phyloP scores from a whole-genome alignment of 345 rosid genomes.

The Gossypium sturtianum region DNA sequence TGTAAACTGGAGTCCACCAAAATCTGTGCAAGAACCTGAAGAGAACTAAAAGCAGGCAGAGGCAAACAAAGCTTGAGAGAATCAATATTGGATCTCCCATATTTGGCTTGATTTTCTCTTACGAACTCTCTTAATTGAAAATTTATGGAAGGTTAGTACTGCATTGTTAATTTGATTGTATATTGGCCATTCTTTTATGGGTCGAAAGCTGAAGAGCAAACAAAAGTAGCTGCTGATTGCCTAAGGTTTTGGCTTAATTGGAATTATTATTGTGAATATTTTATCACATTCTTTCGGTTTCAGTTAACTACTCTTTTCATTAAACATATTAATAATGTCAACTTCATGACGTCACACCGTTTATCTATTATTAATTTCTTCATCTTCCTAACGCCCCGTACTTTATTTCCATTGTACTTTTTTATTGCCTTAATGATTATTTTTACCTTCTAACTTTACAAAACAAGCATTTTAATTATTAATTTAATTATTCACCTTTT shows the following conservation, averaged over 20 bases:
- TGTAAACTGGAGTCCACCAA: constrained; percentile 28
- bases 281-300: not conserved
- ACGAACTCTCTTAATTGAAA: not conserved
- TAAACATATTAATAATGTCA: not conserved
- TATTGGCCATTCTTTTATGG: not conserved
- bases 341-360: not conserved
- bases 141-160: not conserved
- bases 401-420: no score
- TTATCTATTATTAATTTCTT: not conserved
- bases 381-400: no score
- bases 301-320: not conserved
- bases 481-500: no score
- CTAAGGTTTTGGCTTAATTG: not conserved
- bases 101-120: not conserved
- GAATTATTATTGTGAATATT: not conserved
- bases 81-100: constrained; percentile 14
- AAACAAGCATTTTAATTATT: no score
- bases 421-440: no score
- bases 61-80: constrained; percentile 6
- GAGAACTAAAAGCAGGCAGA: constrained; percentile 1
- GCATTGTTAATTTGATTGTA: not conserved
- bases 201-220: not conserved
- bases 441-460: no score
- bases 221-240: not conserved
- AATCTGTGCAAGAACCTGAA: constrained; percentile 17